Evolutionary conservation across 257 asterid species (phyloP), one percentile per base, ranked within the genome.

Genomic region (Echium plantagineum): DNA sequence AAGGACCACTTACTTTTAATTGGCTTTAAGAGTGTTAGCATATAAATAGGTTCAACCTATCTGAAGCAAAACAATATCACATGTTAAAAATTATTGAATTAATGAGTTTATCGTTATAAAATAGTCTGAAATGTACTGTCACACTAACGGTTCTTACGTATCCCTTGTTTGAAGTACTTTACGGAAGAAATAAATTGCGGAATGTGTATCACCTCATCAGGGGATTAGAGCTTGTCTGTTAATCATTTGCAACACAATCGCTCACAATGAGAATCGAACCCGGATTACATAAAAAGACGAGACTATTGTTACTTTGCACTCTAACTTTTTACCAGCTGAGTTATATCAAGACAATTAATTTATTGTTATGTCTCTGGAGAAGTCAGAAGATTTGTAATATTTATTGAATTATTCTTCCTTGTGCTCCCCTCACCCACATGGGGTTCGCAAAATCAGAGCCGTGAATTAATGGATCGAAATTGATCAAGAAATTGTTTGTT

Each of bases 371-470:
- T 69, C 61, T 56, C 63, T 68, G 60, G 19, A 21, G 15, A 64
- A 64, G 55, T 54, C 62, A 32, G 60, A 52, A 38, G 51, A 67
- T 35, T 70, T 61, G 38, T 62, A 73, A 67, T 52, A 64, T 62
- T 64, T 60, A 70, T 58, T 67, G 76, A 81, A 69, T 79, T 63
- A 81, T 79, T 81, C 77, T 66, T 38, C 62, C 69, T 57, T 52
- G 61, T 64, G 19, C 66, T 59, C 52, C 17, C 62, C 74, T 57
- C 61, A 24, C 74, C 69, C 87, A 81, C 87, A 81, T 81, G 87
- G 77, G 63, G 71, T 24, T 59, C 69, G 70, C 69, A 54, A 52
- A 66, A 59, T 61, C 62, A 61, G 69, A 66, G 65, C 69, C 80
- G 73, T 74, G 66, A 74, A n/a, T n/a, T n/a, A n/a, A 61, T 77